phyloP scores from a whole-genome alignment of 106 monocot genomes.

The Dendrobium officinale region DNA sequence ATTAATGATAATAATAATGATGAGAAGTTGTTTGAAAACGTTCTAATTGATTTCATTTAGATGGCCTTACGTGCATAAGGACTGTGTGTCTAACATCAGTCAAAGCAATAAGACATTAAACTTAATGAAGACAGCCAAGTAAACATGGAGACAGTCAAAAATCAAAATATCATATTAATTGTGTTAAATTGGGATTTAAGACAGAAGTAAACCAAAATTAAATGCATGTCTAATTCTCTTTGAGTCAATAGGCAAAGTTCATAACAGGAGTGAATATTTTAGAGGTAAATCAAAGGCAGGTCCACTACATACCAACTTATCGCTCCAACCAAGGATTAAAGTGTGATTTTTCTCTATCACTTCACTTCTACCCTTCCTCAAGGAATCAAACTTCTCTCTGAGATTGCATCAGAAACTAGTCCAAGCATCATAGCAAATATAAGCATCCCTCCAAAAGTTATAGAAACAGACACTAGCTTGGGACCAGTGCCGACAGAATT shows the following conservation, averaged over 20 bases:
- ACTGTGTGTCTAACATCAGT: background rate
- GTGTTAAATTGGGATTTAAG: background rate
- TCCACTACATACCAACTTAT: slow-evolving; percentile 41
- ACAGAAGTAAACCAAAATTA: background rate
- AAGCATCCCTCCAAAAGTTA: slow-evolving; percentile 74
- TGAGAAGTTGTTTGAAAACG: background rate
- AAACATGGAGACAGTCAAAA: background rate
- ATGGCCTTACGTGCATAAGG: background rate
- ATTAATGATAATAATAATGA: background rate
- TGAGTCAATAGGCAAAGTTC: background rate
- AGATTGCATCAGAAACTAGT: slow-evolving; percentile 67
- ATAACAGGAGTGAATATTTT: background rate
- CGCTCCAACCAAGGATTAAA: slow-evolving; percentile 74
- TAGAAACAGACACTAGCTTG: slow-evolving; percentile 58
- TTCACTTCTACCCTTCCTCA: slow-evolving; percentile 76
- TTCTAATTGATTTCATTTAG: background rate
- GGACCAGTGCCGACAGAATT: slow-evolving; percentile 52
- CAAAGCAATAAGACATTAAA: background rate
- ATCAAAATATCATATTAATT: background rate
- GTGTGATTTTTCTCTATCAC: slow-evolving; percentile 69
- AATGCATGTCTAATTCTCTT: background rate
- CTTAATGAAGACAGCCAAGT: background rate
- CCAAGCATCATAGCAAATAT: slow-evolving; percentile 89
- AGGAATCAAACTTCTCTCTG: slow-evolving; percentile 72
- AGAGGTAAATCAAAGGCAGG: background rate